Evolutionary conservation across 1,284 basidiomycete genomes (phyloP).

Genomic region (Cutaneotrichosporon dermatis): DNA sequence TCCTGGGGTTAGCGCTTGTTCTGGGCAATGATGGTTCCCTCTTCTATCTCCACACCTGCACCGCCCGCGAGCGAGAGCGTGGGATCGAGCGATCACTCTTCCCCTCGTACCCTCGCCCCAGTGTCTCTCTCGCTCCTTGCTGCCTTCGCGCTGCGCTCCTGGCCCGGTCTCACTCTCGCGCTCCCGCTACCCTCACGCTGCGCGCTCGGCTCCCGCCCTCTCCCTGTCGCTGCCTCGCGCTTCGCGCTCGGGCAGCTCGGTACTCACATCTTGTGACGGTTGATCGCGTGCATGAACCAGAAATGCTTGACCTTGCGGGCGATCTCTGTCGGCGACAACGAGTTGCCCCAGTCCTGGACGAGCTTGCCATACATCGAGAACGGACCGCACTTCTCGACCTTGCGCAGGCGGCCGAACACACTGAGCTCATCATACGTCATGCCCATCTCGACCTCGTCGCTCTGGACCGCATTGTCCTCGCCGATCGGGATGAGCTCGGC

Average conservation of each 20-base stretch:
- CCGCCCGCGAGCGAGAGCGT: too few species aligned
- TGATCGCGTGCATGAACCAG: slow-evolving; percentile 94
- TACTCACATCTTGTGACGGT: slow-evolving; percentile 81
- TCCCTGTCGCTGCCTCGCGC: too few species aligned
- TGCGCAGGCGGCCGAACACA: slow-evolving; percentile 85
- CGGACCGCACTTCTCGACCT: slow-evolving; percentile 94
- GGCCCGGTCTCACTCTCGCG: too few species aligned
- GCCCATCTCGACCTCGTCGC: slow-evolving; percentile 97
- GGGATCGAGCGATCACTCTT: too few species aligned
- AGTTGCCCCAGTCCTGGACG: slow-evolving; percentile 81
- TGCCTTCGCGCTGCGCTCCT: too few species aligned
- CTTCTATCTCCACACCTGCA: too few species aligned
- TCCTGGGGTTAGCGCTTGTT: slow-evolving; percentile 42
- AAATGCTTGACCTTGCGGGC: slow-evolving; percentile 97
- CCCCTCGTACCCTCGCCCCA: too few species aligned
- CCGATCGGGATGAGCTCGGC: slow-evolving; percentile 94
- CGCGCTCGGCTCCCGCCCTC: too few species aligned
- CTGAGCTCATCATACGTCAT: slow-evolving; percentile 99
- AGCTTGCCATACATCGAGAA: slow-evolving; percentile 95
- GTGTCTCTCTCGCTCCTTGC: too few species aligned
- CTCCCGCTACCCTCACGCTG: too few species aligned
- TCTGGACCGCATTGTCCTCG: slow-evolving; percentile 82
- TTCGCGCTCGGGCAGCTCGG: too few species aligned
- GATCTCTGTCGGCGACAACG: slow-evolving; percentile 80
- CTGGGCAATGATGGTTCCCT: too few species aligned